A percentile compares a stretch with the other conserved stretches of the same genome.
Evolutionary conservation across 2,329 filamentous ascomycete species (phyloP).

Genomic region (Colletotrichum tropicale): DNA sequence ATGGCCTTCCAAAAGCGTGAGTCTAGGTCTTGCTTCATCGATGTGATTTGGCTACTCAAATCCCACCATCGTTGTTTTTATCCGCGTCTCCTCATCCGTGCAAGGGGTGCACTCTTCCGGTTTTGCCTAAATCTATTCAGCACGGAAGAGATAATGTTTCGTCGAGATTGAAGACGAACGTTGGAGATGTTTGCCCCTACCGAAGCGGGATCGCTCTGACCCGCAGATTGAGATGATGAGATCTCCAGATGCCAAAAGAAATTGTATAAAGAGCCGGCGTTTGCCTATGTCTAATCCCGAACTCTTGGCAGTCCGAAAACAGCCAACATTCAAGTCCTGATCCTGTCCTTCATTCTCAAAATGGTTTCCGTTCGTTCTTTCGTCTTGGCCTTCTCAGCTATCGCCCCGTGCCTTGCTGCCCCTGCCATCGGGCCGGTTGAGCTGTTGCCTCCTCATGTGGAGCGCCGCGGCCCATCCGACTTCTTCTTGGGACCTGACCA

Average conservation of each 20-base stretch:
- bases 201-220: no score
- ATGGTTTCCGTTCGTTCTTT: background rate
- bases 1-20: background rate
- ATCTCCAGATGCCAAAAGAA: background rate
- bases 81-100: background rate
- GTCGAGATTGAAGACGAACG: background rate
- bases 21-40: background rate
- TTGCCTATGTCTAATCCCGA: background rate
- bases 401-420: background rate
- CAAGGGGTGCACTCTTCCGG: background rate
- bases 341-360: background rate
- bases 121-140: background rate
- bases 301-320: background rate
- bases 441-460: background rate
- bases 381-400: constrained; percentile 27
- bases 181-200: background rate
- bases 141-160: background rate
- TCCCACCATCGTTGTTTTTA: background rate
- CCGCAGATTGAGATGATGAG: background rate
- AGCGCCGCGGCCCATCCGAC: background rate
- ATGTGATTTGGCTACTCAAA: background rate
- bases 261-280: background rate
- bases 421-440: background rate
- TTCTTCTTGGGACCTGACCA: background rate
- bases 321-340: background rate